Evolutionary conservation across 345 rosid species (phyloP), one percentile per base, ranked within the genome.

Genomic region (Salix suchowensis): DNA sequence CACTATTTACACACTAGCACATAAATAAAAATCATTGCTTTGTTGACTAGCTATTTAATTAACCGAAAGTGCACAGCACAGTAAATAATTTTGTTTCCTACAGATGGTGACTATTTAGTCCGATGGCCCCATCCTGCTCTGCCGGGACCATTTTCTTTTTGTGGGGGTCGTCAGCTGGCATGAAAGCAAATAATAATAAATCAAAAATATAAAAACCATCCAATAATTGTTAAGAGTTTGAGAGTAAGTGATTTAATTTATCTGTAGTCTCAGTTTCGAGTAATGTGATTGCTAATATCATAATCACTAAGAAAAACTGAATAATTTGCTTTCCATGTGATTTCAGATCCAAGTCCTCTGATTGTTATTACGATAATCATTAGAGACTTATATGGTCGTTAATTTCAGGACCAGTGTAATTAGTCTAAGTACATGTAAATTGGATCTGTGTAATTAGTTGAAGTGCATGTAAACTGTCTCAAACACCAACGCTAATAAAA

Each of bases 261-360:
- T 4, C 2, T 30, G 32, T 3, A 30, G 0, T 30, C 2, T 30
- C 4, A 30, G 4, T 30, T 32, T 34, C 0, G 6, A 34, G 1
- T 4, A 0, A 34, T 34, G 0, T 32, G 4, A 0, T 32, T 32
- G 5, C 0, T 34, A 34, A 34, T 34, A 34, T 34, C 6, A 34
- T 34, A 0, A 34, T 4, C 0, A 4, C 0, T 34, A 4, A 34
- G 5, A 39, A 39, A 0, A 39, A 39, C 0, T 1, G 10, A 39
- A 0, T 0, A 1, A 0, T 8, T 39, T 39, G 10, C 11, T 7
- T 2, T 0, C 0, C 2, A 1, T 7, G 0, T 39, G 2, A 0
- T 39, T 1, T 39, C 2, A 7, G 40, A 0, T 7, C 7, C 10
- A 0, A 37, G 39, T 0, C 8, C 0, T 37, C 1, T 37, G 8